These are phyloP conservation scores for Starmerella bombi DNA, from an alignment of 805 yeast species.

Conservation along the genomic window DNA sequence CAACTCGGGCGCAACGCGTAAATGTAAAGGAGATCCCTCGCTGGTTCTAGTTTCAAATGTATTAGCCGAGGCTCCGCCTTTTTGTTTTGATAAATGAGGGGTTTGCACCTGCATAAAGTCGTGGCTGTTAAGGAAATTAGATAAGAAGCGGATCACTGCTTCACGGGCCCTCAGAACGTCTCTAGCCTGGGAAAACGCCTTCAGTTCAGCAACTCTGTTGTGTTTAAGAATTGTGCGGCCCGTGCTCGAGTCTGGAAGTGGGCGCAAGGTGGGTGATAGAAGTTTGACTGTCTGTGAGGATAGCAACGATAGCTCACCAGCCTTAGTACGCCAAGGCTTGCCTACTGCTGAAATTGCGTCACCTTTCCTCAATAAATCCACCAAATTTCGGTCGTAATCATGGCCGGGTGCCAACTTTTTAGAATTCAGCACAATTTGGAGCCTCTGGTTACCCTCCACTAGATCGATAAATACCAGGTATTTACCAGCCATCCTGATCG, in stretches of 20 bases:
- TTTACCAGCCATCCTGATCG: conserved; percentile 53
- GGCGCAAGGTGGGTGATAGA: conserved; percentile 56
- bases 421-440: conserved; percentile 53
- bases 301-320: conserved; percentile 66
- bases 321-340: conserved; percentile 56
- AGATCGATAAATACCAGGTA: conserved; percentile 59
- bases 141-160: conserved; percentile 39
- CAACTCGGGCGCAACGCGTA: conserved; percentile 88
- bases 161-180: conserved; percentile 41
- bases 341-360: conserved; percentile 62
- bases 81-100: conserved; percentile 54
- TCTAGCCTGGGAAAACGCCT: conserved; percentile 42
- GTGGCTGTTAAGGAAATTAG: conserved; percentile 39
- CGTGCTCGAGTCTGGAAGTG: conserved; percentile 50
- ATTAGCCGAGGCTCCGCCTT: conserved; percentile 87
- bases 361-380: conserved; percentile 42
- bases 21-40: conserved; percentile 31
- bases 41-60: conserved; percentile 53
- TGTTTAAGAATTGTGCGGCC: conserved; percentile 46
- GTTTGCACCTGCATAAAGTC: conserved; percentile 74
- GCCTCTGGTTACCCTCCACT: conserved; percentile 36
- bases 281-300: conserved; percentile 37
- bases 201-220: conserved; percentile 61
- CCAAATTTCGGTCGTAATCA: background rate
- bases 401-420: conserved; percentile 27